Conservation (phyloP, 2,329 filamentous ascomycete genomes). For the Botrytis byssoidea region DNA sequence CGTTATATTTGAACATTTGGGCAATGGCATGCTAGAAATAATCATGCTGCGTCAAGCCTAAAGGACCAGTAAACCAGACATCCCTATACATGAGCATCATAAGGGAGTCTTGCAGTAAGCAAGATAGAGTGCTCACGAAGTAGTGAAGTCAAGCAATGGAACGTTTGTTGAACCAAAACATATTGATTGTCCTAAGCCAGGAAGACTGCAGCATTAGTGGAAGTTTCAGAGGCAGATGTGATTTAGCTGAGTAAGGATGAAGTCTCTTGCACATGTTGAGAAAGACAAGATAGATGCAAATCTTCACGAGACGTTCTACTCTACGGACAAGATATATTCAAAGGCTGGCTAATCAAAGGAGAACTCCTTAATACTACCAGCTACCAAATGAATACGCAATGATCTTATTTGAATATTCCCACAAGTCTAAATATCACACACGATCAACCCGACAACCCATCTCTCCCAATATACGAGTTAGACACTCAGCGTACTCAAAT, state of each 20-base stretch:
- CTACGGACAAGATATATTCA: accelerated
- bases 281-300: too few species aligned
- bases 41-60: neutral
- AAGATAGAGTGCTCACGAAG: neutral
- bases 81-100: neutral
- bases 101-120: neutral
- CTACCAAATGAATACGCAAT: neutral
- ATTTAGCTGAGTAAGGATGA: too few species aligned
- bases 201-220: too few species aligned
- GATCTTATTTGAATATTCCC: too few species aligned
- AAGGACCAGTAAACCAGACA: neutral
- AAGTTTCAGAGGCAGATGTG: too few species aligned
- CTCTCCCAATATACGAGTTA: neutral
- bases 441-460: neutral
- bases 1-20: neutral
- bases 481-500: neutral
- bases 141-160: neutral
- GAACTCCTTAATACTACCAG: neutral
- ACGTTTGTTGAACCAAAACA: neutral
- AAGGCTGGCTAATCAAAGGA: too few species aligned
- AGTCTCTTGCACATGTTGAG: too few species aligned
- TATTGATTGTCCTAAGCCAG: too few species aligned
- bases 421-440: too few species aligned
- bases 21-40: neutral
- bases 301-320: too few species aligned